Evolutionary conservation across 176 grass and related monocot species (phyloP).

Genomic region (Hyparrhenia diplandra): DNA sequence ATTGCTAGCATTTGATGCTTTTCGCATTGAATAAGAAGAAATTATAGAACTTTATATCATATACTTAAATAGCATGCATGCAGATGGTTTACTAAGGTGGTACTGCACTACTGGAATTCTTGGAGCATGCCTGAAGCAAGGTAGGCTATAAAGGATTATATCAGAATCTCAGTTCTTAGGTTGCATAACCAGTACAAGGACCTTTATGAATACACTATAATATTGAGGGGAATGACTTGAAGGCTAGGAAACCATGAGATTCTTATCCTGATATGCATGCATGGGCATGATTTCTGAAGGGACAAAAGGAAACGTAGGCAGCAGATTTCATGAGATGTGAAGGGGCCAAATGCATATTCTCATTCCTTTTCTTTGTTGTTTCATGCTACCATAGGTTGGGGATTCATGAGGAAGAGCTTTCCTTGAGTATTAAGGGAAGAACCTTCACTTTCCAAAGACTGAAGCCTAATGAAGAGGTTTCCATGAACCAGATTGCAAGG

Average conservation of each 20-base stretch:
- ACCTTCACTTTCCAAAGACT: conserved; percentile 50
- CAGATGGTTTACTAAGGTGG: not conserved
- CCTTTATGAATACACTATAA: conserved; percentile 35
- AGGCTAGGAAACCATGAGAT: conserved; percentile 54
- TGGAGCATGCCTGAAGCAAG: not conserved
- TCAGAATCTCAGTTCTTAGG: conserved; percentile 5
- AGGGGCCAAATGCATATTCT: conserved; percentile 40
- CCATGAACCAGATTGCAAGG: not conserved
- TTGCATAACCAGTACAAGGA: conserved; percentile 2
- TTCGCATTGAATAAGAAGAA: not conserved
- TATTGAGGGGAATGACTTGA: conserved; percentile 55
- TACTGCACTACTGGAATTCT: not conserved
- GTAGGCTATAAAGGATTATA: not conserved
- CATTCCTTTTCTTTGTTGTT: conserved; percentile 36
- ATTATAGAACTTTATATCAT: not conserved
- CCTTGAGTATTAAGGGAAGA: conserved; percentile 87
- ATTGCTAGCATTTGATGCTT: not conserved
- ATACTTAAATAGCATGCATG: conserved; percentile 9
- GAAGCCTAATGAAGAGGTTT: conserved; percentile 24
- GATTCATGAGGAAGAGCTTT: conserved; percentile 43
- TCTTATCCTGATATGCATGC: conserved; percentile 30
- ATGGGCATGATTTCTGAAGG: conserved; percentile 45
- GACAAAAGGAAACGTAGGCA: conserved; percentile 40
- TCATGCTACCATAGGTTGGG: conserved; percentile 28
- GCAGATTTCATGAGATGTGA: conserved; percentile 39